Evolutionary conservation across 1,284 basidiomycete genomes (phyloP), one percentile per base, ranked within the genome.

Genomic region (Exsudoporus floridanus): DNA sequence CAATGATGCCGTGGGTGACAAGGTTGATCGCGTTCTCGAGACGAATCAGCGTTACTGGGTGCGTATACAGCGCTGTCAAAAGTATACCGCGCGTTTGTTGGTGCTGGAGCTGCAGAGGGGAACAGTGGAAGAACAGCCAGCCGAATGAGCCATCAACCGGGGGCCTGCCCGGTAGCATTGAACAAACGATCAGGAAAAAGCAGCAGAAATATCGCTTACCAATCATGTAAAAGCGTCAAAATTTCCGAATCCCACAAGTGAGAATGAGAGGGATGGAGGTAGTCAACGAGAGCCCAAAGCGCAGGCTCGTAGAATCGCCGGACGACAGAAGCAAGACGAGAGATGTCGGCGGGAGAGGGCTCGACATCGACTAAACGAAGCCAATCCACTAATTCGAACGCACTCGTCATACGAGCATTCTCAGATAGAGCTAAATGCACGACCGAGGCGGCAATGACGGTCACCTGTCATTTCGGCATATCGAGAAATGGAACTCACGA

Each of bases 371-470:
- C 58, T 1, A 86, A 66, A 38, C 85, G 80, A 31, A 84, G 53
- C 77, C 77, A 81, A 57, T 86, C 83, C 10, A 87, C 72, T 0
- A 88, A 67, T 51, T 82, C 79, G 48, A 73, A 80, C 0, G 83
- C 82, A 28, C 71, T 60, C 4, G 61, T 59, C 41, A 64, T 70
- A 19, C 73, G 67, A 28, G 65, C 65, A 6, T 49, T 49, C 28
- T 63, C 66, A 7, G 68, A 65, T 9, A 67, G 54, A 27, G 77
- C 79, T 80, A 42, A n/a, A 49, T 23, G 25, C 10, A 14, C 4
- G 45, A 45, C 43, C 45, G 33, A 44, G 33, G 5, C 5, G 30
- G 34, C 19, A 48, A 5, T 27, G 13, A 12, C 0, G 13, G 39
- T 46, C 13, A 50, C 42, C 12, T 19, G 9, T 19, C 13, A 1